These are phyloP conservation scores for Theileria luwenshuni DNA, from an alignment of 169 alveolate species.

Conservation along the genomic window DNA sequence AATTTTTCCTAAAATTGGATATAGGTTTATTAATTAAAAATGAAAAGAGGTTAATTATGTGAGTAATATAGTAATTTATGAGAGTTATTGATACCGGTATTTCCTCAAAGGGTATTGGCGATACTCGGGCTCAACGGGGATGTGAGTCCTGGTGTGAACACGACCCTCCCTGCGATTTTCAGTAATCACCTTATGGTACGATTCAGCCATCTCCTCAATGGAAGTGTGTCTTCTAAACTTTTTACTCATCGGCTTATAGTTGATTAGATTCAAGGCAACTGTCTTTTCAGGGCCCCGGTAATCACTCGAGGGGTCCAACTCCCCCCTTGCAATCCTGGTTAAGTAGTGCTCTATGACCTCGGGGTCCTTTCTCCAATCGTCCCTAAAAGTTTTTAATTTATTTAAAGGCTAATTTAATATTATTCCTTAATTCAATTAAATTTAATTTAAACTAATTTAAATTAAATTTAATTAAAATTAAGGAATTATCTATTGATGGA, in stretches of 20 bases:
- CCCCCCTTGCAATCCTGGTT: constrained; percentile 24
- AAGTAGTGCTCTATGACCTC: constrained; percentile 54
- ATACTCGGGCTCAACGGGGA: constrained; percentile 58
- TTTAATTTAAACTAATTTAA: constrained; percentile 7
- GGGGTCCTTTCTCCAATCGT: constrained; percentile 51
- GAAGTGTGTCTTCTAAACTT: constrained; percentile 54
- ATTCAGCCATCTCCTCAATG: constrained; percentile 79
- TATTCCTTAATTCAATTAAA: too few species aligned
- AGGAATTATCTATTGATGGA: too few species aligned
- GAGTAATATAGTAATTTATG: background rate
- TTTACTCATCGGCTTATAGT: constrained; percentile 50
- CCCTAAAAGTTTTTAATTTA: constrained; percentile 8
- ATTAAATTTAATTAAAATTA: constrained; percentile 1
- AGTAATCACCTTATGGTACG: constrained; percentile 72
- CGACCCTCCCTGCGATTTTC: constrained; percentile 78
- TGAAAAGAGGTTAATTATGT: background rate
- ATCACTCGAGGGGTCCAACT: constrained; percentile 34
- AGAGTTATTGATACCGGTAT: constrained; percentile 24
- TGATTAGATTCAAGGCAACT: constrained; percentile 34
- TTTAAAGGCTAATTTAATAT: too few species aligned
- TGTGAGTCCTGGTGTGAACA: constrained; percentile 62
- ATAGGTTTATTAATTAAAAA: background rate
- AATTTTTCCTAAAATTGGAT: constrained; percentile 41
- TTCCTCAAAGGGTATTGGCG: constrained; percentile 67
- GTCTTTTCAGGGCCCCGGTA: constrained; percentile 64